Evolutionary conservation across 805 yeast genomes (phyloP).

Genomic region (Myxozyma monticola): DNA sequence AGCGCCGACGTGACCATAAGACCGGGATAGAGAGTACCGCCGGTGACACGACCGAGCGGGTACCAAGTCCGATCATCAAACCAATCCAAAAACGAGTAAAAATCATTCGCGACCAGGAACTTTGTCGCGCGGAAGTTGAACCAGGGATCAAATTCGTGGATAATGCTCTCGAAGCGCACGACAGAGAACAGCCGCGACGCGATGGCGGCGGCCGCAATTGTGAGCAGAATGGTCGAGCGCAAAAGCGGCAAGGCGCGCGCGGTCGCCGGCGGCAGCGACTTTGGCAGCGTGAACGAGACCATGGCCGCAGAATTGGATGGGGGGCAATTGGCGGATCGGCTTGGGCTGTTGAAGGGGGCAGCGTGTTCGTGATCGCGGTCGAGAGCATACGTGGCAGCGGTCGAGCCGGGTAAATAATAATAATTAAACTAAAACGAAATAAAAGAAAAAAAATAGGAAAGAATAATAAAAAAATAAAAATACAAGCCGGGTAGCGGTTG

Average conservation of each 20-base stretch:
- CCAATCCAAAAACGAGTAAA: conserved; percentile 93
- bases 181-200: conserved; percentile 94
- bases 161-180: conserved; percentile 90
- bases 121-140: conserved; percentile 96
- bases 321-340: no score
- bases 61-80: conserved; percentile 99
- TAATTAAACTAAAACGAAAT: no score
- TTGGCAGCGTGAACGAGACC: conserved; percentile 2
- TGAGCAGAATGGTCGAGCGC: conserved; percentile 16
- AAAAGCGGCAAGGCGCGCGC: conserved; percentile 19
- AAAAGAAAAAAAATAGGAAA: no score
- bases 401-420: no score
- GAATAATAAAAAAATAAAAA: no score
- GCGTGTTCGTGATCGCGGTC: no score
- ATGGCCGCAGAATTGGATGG: no score
- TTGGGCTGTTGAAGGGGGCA: no score
- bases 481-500: no score
- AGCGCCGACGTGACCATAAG: conserved; percentile 96
- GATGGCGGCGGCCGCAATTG: conserved; percentile 70
- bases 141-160: conserved; percentile 95
- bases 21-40: conserved; percentile 98
- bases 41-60: conserved; percentile 98
- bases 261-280: conserved; percentile 10
- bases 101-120: conserved; percentile 78
- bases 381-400: no score